Base-by-base conservation (phyloP, 345 rosid species). In the Corchorus capsularis region DNA sequence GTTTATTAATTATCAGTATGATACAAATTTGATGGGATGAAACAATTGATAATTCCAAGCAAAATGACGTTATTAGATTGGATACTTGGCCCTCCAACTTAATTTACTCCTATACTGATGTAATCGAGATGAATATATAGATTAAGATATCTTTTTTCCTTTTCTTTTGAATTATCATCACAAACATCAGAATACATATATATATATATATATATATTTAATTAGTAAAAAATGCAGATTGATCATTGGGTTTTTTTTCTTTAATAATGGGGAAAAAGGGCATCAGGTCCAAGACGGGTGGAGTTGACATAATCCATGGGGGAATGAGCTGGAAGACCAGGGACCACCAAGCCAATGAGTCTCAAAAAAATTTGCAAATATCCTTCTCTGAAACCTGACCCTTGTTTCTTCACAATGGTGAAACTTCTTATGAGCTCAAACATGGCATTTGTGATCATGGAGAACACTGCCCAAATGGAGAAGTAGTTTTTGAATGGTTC, bases 361-460 rank as follows among this genome's bases (percentile, higher is more conserved):
- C 90, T 82, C 53, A 46, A 22, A 27, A 41, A 0, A 55, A 63
- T 80, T 34, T 80, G 53, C 50, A 80, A 53, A 83, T 83, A 79
- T 35, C 85, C 83, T 82, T 85, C 90, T 15, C 14, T 77, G 20
- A 63, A 83, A 20, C 75, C 81, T 2, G 75, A 34, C 19, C 87
- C 87, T 41, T 74, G 65, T 53, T 61, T 16, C 22, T 3, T 52
- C 8, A 6, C 19, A 16, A 92, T 82, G 1, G 86, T 83, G 73
- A 90, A 92, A 64, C 95, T 88, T 79, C 97, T 83, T 16, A 84
- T 69, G 2, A 92, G 71, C 86, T 92, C 97, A 69, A 68, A 47
- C 8, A 80, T 4, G 0, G 87, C 88, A 71, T 77, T 83, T 50
- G 17, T 50, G 59, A 75, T 83, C 85, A 83, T 85, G 8, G 69